Base-by-base conservation (phyloP, 768 basidiomycete genomes). In the Nidularia pulvinata region DNA sequence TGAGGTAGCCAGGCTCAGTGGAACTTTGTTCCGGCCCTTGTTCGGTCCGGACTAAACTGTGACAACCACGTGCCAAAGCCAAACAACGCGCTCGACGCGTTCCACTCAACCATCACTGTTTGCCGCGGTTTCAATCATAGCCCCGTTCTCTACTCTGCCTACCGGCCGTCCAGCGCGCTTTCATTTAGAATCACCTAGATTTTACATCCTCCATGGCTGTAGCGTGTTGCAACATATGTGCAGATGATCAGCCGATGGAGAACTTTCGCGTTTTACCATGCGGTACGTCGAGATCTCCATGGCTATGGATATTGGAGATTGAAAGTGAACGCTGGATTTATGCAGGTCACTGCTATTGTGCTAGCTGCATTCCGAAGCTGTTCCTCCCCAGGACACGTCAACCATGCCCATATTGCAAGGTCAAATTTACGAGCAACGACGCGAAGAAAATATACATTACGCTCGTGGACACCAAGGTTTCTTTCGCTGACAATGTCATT, bases 401-500 rank as follows among this genome's bases (percentile, higher is more conserved):
- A 39, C 37, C n/a, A n/a, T 39, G 37, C n/a, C 37, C 37, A 39
- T 39, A 7, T 7, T 39, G 37, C n/a, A 7, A n/a, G n/a, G 37
- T n/a, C 7, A 39, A 39, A n/a, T 9, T 46, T 22, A 7, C 9
- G 11, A 9, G 45, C 9, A 25, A 10, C 9, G 45, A 10, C 22
- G 11, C 9, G 9, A 7, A 46, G 10, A 46, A 22, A 22, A 46
- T 46, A 9, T 46, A 58, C 50, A 52, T 69, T 37, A 64, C 67
- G 42, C 58, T 69, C 42, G 65, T 65, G 14, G 69, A 65, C 53
- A 52, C 60, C 11, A 57, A 62, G 11, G 58, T 55, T 4, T 57
- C 64, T 4, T 55, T 65, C 22, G 59, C 56, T 16, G 57, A 51
- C 11, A 59, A 46, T 30, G 54, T 74, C 5, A 60, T 70, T 6